Evolutionary conservation across 768 basidiomycete genomes (phyloP), one percentile per base, ranked within the genome.

Genomic region (Suillus tomentosus): DNA sequence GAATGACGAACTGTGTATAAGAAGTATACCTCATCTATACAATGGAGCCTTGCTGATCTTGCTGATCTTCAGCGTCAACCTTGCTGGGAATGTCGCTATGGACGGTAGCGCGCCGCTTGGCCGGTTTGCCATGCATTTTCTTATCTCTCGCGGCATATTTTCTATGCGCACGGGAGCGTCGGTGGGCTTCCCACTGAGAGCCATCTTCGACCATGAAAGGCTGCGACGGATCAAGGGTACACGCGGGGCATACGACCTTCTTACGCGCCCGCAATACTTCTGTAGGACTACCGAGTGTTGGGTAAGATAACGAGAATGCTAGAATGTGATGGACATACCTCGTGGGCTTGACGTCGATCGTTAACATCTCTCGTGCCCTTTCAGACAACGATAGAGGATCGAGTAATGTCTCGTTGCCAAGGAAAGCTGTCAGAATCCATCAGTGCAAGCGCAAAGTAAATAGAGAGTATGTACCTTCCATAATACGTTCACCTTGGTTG

Each of bases 151-250:
- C 74, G 15, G 77, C 77, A 47, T 83, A 73, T n/a, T 81, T 78
- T 67, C 79, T 80, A 71, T 93, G 91, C 11, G 73, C 55, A 19
- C 85, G 83, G 8, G 85, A 86, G n/a, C 75, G 76, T 40, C 79
- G 73, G 72, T 94, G 92, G 1, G 73, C 75, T 2, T 81, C 78
- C 87, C 90, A 89, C 56, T 82, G 74, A 11, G 64, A 63, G 10
- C 80, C 81, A 54, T 79, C 78, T 57, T 91, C 83, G 76, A 94
- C 84, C 80, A 91, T 83, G 15, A 85, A 74, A 0, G 92, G 92
- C 31, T 81, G 79, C 24, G 80, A 74, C 2, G 79, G 69, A 62
- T 91, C 78, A 4, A 71, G 62, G 10, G 92, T 92, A 69, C 92
- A 95, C 11, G 81, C 72, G 3, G 80, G 69, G 72, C 92, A 95